Conservation (phyloP, 73 alveolate species). For the Paramecium octaurelia region DNA sequence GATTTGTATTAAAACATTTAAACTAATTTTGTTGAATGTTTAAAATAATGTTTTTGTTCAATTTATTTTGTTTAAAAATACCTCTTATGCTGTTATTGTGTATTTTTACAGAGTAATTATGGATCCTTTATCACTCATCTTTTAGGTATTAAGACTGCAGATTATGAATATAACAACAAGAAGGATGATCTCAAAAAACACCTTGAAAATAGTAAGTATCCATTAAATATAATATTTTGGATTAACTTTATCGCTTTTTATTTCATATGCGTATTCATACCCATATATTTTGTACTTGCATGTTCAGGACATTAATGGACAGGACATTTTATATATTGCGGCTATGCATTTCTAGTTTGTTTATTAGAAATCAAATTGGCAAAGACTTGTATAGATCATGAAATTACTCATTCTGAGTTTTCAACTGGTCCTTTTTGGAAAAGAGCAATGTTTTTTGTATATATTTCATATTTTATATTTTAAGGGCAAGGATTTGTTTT, state of each 20-base stretch:
- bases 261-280: background rate
- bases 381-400: background rate
- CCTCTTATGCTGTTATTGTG: slow-evolving; percentile 31
- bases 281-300: background rate
- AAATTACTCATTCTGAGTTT: slow-evolving; percentile 25
- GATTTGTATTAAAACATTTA: background rate
- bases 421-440: slow-evolving; percentile 37
- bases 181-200: background rate
- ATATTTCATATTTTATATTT: background rate
- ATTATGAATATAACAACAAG: slow-evolving; percentile 39
- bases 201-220: background rate
- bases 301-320: slow-evolving; percentile 33
- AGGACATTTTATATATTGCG: slow-evolving; percentile 43
- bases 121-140: slow-evolving; percentile 7
- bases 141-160: slow-evolving; percentile 48
- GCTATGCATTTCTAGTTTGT: background rate
- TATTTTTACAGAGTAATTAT: slow-evolving; percentile 17
- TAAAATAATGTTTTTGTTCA: background rate
- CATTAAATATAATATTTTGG: background rate
- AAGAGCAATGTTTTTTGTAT: background rate
- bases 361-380: background rate
- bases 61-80: background rate
- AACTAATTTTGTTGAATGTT: background rate
- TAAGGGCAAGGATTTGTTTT: background rate
- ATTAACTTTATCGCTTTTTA: slow-evolving; percentile 9